Evolutionary conservation across 2,329 filamentous ascomycete species (phyloP), one percentile per base, ranked within the genome.

Genomic region (Cercospora sesami): DNA sequence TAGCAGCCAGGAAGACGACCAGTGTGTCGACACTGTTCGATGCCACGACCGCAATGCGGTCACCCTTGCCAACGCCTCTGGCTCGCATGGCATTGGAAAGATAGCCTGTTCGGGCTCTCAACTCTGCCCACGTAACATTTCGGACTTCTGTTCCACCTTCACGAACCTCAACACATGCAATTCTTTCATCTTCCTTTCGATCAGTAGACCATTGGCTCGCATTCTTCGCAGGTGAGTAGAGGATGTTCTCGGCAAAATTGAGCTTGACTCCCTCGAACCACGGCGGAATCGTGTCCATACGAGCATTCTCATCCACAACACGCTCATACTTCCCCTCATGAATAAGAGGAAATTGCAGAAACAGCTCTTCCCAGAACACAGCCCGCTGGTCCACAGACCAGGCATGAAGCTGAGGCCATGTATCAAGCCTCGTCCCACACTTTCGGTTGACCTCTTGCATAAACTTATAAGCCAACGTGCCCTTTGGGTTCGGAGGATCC

Each of bases 241-340:
- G 86, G 28, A 93, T 79, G 76, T 95, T 96, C 80, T 96, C 92
- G 5, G 91, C 90, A 76, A 89, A 94, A 75, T 93, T 96, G 73
- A 95, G 78, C 5, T 82, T 80, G 1, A 93, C 84, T 31, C 92
- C 92, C 1, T 87, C 81, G 78, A 95, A 96, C 92, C 92, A 96
- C 48, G 83, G 80, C 0, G 92, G 92, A 5, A 94, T 84, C 16
- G 83, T 82, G 68, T 92, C 89, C 78, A 96, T 92, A 1, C 89
- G 87, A 1, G 86, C 83, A 0, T 81, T 82, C 73, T 92, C 89
- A 75, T 96, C 91, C 3, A 95, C 89, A 1, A 90, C 77, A 71
- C 78, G 62, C 18, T 60, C 62, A 68, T 76, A 76, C 4, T 78
- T 80, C 31, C 91, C 91, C 39, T 85, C 83, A 73, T 92, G 83